These are phyloP conservation scores for Aegilops speltoides DNA, from an alignment of 176 grass and related monocot species.

Conservation along the genomic window DNA sequence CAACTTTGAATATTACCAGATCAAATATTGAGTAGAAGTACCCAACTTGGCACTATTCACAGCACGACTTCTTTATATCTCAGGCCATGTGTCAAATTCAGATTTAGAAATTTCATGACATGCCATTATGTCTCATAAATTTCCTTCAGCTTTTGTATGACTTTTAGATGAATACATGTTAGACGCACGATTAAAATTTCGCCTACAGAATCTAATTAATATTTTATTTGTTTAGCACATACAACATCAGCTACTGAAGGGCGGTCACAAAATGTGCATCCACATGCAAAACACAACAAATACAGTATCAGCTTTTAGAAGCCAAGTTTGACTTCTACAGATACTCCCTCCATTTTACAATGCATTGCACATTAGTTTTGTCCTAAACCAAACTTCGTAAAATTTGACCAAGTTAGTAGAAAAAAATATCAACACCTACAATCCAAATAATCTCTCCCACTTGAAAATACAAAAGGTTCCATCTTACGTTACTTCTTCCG, in stretches of 20 bases:
- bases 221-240: slow-evolving; percentile 18
- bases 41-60: not conserved
- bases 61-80: not conserved
- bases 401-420: too few relatives aligned
- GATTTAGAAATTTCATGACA: not conserved
- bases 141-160: not conserved
- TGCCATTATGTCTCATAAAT: not conserved
- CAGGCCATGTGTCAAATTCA: not conserved
- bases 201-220: not conserved
- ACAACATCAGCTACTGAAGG: not conserved
- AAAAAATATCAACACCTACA: too few relatives aligned
- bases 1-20: not conserved
- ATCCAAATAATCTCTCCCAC: too few relatives aligned
- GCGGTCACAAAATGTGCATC: not conserved
- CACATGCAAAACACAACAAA: slow-evolving; percentile 2
- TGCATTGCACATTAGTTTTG: too few relatives aligned
- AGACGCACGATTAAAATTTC: not conserved
- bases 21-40: not conserved
- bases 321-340: too few relatives aligned
- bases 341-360: too few relatives aligned
- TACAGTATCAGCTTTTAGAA: not conserved
- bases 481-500: too few relatives aligned
- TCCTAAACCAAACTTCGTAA: too few relatives aligned
- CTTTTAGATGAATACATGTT: not conserved
- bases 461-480: too few relatives aligned